Evolutionary conservation across 2,329 filamentous ascomycete species (phyloP), one percentile per base, ranked within the genome.

Genomic region (Diaporthe batatas): DNA sequence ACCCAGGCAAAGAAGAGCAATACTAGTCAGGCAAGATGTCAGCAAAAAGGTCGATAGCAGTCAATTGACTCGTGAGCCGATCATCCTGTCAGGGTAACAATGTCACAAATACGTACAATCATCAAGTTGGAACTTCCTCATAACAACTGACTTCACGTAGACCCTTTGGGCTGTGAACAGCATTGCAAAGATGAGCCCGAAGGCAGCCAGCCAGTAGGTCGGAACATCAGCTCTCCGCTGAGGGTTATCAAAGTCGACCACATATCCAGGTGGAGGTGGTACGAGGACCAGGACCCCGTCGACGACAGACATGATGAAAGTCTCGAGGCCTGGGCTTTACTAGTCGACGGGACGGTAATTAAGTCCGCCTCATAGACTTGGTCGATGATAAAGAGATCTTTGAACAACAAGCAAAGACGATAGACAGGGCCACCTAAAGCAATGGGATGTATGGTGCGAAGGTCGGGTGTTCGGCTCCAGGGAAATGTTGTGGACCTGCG

Each of bases 241-340:
- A 2, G 81, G 81, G 53, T 82, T 75, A 2, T 79, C 78, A 55
- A 83, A 81, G 64, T 83, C 75, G 32, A 82, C 79, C 11, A 77
- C 76, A 69, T 82, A 83, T 42, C 76, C 81, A 8, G 76, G 72
- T 4, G 81, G 80, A 6, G 81, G 77, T 25, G 74, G 47, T 7
- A 77, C 68, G 23, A 70, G 36, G 16, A 70, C 68, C 44, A 62
- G 8, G 0, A 70, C 68, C 32, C 68, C 68, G 18, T 64, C 47
- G 14, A 70, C 68, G 32, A 67, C n/a, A 53, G 62, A 29, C 62
- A 67, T 67, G 47, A 21, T n/a, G 8, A 67, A 32, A 34, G 25
- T 39, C 32, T 12, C 32, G 62, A 67, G 44, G n/a, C n/a, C n/a
- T n/a, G n/a, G n/a, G n/a, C n/a, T n/a, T n/a, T n/a, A n/a, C n/a